Conservation (phyloP, 2,329 filamentous ascomycete species). For the Cryphonectria nitschkei region DNA sequence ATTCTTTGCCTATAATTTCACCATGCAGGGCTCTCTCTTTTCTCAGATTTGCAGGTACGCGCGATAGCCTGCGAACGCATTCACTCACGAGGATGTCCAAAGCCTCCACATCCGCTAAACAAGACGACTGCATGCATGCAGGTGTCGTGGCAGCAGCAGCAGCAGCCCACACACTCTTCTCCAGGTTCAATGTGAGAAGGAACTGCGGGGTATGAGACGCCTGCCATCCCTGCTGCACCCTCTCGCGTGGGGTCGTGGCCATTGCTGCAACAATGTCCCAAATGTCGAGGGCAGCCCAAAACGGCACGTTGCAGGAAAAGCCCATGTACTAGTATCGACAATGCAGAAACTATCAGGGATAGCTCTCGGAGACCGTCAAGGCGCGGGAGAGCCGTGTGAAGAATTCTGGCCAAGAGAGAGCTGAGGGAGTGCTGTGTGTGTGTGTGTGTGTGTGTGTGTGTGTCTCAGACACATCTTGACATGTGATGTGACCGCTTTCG, state of each 20-base stretch:
- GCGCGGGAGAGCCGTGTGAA: neutral
- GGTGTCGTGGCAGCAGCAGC: neutral
- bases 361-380: neutral
- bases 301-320: neutral
- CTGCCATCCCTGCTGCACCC: neutral
- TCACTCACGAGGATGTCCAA: neutral
- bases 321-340: neutral
- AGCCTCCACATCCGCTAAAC: neutral
- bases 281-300: neutral
- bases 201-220: slow-evolving; percentile 6
- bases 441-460: neutral
- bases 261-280: neutral
- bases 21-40: neutral
- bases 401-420: neutral
- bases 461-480: neutral
- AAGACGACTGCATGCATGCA: slow-evolving; percentile 9
- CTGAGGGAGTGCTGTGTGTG: neutral
- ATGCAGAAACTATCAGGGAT: neutral
- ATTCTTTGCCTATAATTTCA: neutral
- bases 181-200: neutral
- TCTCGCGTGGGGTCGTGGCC: neutral
- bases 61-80: neutral
- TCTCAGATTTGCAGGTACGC: neutral
- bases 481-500: slow-evolving; percentile 2
- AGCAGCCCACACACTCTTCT: slow-evolving; percentile 2